Conservation (phyloP, 495 filamentous ascomycete species). For the Podospora anserina region DNA sequence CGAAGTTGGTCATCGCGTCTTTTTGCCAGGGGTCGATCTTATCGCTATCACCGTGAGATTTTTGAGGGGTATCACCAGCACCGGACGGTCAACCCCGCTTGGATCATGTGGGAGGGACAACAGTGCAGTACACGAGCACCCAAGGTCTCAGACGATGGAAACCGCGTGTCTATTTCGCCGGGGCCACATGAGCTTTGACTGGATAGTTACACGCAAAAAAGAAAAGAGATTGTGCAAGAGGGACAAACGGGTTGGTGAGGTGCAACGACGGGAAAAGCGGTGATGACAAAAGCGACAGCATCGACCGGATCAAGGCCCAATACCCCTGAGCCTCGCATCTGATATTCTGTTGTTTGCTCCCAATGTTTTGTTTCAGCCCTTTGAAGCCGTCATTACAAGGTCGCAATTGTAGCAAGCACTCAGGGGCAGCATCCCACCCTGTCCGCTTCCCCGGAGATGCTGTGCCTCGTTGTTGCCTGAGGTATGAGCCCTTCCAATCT, state of each 20-base stretch:
- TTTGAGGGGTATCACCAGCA: slow-evolving; percentile 1
- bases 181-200: background rate
- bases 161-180: slow-evolving; percentile 13
- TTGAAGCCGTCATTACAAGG: slow-evolving; percentile 8
- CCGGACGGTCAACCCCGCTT: background rate
- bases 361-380: slow-evolving; percentile 8
- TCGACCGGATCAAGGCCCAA: background rate
- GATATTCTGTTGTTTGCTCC: background rate
- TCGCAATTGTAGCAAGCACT: slow-evolving; percentile 2
- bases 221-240: background rate
- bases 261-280: background rate
- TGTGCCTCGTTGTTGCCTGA: slow-evolving; percentile 6
- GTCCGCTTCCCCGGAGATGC: slow-evolving; percentile 7
- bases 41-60: background rate
- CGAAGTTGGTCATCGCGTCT: slow-evolving; percentile 1
- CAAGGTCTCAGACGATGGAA: background rate
- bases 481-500: background rate
- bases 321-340: background rate
- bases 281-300: background rate
- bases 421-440: slow-evolving; percentile 11
- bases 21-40: background rate
- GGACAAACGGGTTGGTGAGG: background rate
- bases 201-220: background rate
- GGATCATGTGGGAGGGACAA: slow-evolving; percentile 2
- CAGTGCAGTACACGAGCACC: background rate